Percentiles rank a stretch among this genome's conserved stretches.
These are phyloP conservation scores for Blastobotrys serpentis DNA, from an alignment of 1,139 yeast species.

Conservation along the genomic window DNA sequence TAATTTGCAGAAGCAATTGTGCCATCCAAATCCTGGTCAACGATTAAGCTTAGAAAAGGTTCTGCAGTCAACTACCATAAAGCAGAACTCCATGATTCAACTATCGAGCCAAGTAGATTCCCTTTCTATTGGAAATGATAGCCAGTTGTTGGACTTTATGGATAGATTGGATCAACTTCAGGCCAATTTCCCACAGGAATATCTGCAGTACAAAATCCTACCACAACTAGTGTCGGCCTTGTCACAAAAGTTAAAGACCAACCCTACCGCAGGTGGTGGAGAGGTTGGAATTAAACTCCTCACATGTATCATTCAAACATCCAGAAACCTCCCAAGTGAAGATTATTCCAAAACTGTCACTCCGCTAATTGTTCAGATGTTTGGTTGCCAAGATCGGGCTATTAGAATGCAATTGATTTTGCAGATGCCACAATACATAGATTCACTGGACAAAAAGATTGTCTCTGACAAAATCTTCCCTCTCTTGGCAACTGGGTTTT, in stretches of 20 bases:
- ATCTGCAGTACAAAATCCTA: conserved; percentile 59
- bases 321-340: conserved; percentile 42
- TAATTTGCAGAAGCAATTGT: conserved; percentile 30
- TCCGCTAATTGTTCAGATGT: conserved; percentile 65
- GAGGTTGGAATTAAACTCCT: conserved; percentile 31
- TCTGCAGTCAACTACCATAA: conserved; percentile 41
- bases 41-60: conserved; percentile 46
- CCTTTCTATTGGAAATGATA: conserved; percentile 49
- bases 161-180: conserved; percentile 44
- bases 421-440: conserved; percentile 56
- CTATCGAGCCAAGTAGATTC: conserved; percentile 54
- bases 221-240: conserved; percentile 56
- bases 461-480: conserved; percentile 71
- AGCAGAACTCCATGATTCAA: conserved; percentile 40
- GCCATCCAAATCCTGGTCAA: conserved; percentile 29
- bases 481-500: conserved; percentile 70
- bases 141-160: conserved; percentile 55
- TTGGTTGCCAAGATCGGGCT: conserved; percentile 69
- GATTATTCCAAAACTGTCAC: conserved; percentile 51
- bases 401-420: conserved; percentile 68
- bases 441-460: conserved; percentile 54
- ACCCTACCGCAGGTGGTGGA: conserved; percentile 16
- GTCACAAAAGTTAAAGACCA: conserved; percentile 1
- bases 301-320: conserved; percentile 28
- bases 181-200: conserved; percentile 54